Conservation (phyloP, 768 basidiomycete species). For the Boletus edulis region DNA sequence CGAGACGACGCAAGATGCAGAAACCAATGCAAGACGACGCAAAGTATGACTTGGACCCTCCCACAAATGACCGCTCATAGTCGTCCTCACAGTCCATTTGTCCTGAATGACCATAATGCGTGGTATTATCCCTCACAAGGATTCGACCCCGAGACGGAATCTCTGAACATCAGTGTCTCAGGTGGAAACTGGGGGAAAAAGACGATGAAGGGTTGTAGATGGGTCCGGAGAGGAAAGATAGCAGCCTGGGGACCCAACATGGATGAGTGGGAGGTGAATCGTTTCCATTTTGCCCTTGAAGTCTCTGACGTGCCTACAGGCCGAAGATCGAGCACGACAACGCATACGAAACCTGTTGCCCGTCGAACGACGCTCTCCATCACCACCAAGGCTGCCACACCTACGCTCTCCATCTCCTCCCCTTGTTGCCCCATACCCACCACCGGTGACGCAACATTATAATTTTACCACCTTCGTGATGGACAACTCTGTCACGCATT, state of each 20-base stretch:
- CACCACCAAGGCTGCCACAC: slow-evolving; percentile 73
- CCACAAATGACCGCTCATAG: slow-evolving; percentile 5
- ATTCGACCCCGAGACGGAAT: slow-evolving; percentile 62
- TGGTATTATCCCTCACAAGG: slow-evolving; percentile 88
- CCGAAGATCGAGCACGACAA: slow-evolving; percentile 81
- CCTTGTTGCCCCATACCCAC: slow-evolving; percentile 69
- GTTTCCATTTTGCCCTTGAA: slow-evolving; percentile 3
- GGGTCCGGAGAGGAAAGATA: slow-evolving; percentile 81
- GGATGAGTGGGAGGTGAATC: slow-evolving; percentile 79
- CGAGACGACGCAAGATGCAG: slow-evolving; percentile 18
- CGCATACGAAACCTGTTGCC: slow-evolving; percentile 70
- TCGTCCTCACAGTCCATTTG: slow-evolving; percentile 34
- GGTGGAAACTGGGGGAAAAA: slow-evolving; percentile 88
- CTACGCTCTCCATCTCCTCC: slow-evolving; percentile 79
- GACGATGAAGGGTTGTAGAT: slow-evolving; percentile 68
- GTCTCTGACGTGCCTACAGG: slow-evolving; percentile 39
- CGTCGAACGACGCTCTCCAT: slow-evolving; percentile 57
- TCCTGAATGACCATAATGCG: slow-evolving; percentile 67
- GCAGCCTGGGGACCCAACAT: slow-evolving; percentile 79
- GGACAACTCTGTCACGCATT: slow-evolving; percentile 80
- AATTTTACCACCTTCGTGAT: slow-evolving; percentile 83
- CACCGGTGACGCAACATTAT: slow-evolving; percentile 64
- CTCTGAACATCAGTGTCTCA: slow-evolving; percentile 45
- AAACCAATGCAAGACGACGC: slow-evolving; percentile 32
- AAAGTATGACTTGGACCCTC: slow-evolving; percentile 20